These are phyloP conservation scores for Delphinella strobiligena DNA, from an alignment of 2,329 filamentous ascomycete species.

Conservation along the genomic window DNA sequence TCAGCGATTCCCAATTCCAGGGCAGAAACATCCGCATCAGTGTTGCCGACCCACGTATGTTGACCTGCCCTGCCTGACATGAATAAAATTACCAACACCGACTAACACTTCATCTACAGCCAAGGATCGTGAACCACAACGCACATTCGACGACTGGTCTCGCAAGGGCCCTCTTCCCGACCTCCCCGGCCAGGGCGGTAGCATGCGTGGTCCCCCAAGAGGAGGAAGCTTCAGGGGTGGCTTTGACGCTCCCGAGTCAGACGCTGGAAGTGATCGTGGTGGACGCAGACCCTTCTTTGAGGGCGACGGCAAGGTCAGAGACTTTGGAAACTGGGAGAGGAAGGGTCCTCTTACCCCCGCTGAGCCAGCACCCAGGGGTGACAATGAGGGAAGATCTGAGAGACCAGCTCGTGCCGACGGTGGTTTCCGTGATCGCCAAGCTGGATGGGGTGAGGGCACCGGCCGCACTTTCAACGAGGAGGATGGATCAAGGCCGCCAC, in stretches of 20 bases:
- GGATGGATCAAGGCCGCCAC: slow-evolving; percentile 67
- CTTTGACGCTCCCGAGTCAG: slow-evolving; percentile 33
- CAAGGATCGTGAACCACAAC: slow-evolving; percentile 71
- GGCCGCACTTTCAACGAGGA: slow-evolving; percentile 44
- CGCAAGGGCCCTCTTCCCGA: slow-evolving; percentile 83
- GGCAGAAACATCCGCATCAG: slow-evolving; percentile 85
- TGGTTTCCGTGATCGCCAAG: slow-evolving; percentile 41
- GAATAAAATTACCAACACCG: background rate
- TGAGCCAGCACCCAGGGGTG: slow-evolving; percentile 12
- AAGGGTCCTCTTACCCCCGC: slow-evolving; percentile 77
- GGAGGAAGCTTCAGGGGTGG: slow-evolving; percentile 27
- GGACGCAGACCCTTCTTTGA: slow-evolving; percentile 52
- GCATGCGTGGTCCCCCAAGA: slow-evolving; percentile 32
- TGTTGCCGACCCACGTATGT: slow-evolving; percentile 94
- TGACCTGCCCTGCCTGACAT: slow-evolving; percentile 1
- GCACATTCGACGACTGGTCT: slow-evolving; percentile 82
- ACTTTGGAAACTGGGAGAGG: slow-evolving; percentile 87
- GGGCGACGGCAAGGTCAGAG: slow-evolving; percentile 62
- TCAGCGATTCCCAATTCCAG: slow-evolving; percentile 73
- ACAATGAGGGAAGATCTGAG: slow-evolving; percentile 5
- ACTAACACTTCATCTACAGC: slow-evolving; percentile 40
- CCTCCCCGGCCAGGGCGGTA: slow-evolving; percentile 42
- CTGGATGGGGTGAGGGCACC: slow-evolving; percentile 56
- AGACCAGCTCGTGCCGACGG: slow-evolving; percentile 25
- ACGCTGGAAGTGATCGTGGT: slow-evolving; percentile 50